Evolutionary conservation across 352 stramenopile species (phyloP), one percentile per base, ranked within the genome.

Genomic region (Globisporangium spiculum): DNA sequence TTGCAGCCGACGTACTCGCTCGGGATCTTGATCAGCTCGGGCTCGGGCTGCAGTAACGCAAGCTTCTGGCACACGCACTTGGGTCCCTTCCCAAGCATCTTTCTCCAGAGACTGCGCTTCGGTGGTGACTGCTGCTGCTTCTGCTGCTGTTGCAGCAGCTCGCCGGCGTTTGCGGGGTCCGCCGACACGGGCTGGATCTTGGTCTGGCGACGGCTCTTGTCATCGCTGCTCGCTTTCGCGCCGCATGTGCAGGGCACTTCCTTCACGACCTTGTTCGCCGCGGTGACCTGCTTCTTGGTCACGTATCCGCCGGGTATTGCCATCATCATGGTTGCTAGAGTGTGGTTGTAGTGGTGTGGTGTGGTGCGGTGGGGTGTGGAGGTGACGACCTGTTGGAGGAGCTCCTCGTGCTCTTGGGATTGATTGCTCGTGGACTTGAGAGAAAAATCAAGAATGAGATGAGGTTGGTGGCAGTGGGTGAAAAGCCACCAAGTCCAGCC

Each of bases 61-160:
- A 59, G 48, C 65, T 78, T 74, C 7, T 64, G 55, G 50, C 80
- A 88, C 26, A 83, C 69, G 69, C 80, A 88, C 75, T 88, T 88
- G 62, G 80, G 80, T 4, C 80, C 80, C 38, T 81, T 80, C 32
- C 80, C 77, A 27, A 88, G 59, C 24, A 88, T 59, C 64, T 86
- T 86, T 65, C 80, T 78, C 80, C 80, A 88, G 30, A 86, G 70
- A 62, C 77, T 86, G 61, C 77, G 80, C 71, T 86, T 83, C 27
- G 68, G 72, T 18, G 12, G 36, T 32, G 27, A 3, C 27, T 32
- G 27, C 3, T 32, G 1, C 41, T 46, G 30, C 60, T 5, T 56
- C 24, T 36, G 58, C 18, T 54, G 58, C 3, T 22, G 18, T 12
- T 32, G 22, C 30, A 22, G 22, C 44, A 52, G 44, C 16, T 52